These are phyloP conservation scores for Tuber melanosporum DNA, from an alignment of 495 filamentous ascomycete genomes.

Conservation along the genomic window DNA sequence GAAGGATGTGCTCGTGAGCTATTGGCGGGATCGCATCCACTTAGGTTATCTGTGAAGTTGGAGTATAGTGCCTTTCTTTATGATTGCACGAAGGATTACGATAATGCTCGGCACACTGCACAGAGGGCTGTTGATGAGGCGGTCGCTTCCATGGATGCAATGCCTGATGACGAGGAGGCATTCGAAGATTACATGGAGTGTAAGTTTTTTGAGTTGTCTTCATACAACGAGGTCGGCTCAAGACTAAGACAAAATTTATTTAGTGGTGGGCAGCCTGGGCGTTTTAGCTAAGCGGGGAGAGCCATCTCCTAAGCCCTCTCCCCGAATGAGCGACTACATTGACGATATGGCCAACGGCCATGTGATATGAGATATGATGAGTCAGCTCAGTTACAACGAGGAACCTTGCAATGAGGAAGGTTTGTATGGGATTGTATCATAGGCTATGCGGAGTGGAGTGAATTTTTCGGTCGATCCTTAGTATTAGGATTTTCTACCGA, in stretches of 20 bases:
- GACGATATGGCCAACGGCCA: slow-evolving; percentile 13
- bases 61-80: slow-evolving; percentile 94
- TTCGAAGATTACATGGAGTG: slow-evolving; percentile 50
- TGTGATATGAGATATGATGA: slow-evolving; percentile 14
- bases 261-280: slow-evolving; percentile 47
- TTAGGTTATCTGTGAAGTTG: slow-evolving; percentile 83
- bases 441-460: background rate
- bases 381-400: background rate
- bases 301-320: slow-evolving; percentile 33
- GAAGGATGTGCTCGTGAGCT: slow-evolving; percentile 63
- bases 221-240: no score
- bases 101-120: slow-evolving; percentile 66
- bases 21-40: slow-evolving; percentile 79
- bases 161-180: slow-evolving; percentile 65
- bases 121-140: slow-evolving; percentile 81
- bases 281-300: slow-evolving; percentile 46
- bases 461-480: background rate
- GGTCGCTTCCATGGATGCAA: slow-evolving; percentile 80
- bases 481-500: background rate
- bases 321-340: slow-evolving; percentile 13
- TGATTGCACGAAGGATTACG: slow-evolving; percentile 80
- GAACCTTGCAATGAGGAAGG: background rate
- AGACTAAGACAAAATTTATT: slow-evolving; percentile 4
- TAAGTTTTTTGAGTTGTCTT: slow-evolving; percentile 11
- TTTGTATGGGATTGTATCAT: background rate